phyloP scores from a whole-genome alignment of 2,329 filamentous ascomycete species.

The Beauveria bassiana region DNA sequence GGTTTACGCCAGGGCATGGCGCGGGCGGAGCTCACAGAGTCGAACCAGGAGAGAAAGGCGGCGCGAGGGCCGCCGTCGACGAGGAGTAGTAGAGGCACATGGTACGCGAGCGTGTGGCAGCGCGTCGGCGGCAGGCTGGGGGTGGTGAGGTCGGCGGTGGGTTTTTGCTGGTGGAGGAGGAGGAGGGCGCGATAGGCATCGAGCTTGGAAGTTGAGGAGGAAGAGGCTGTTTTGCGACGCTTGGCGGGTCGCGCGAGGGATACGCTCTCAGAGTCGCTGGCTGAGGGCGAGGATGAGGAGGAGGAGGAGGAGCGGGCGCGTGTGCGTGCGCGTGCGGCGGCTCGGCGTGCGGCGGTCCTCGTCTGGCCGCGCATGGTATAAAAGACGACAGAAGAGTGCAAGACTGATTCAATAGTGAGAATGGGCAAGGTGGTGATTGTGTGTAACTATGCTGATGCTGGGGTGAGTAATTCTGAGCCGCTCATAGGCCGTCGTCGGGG shows the following conservation, averaged over 20 bases:
- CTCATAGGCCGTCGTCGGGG: neutral
- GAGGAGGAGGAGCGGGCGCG: neutral
- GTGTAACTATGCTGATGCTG: too few relatives aligned
- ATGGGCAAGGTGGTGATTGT: neutral
- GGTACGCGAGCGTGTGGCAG: slow-evolving; percentile 36
- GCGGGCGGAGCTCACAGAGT: slow-evolving; percentile 36
- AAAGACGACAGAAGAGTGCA: too few relatives aligned
- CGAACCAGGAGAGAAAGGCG: slow-evolving; percentile 44
- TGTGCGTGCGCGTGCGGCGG: neutral
- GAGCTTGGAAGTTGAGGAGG: neutral
- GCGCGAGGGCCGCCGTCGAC: slow-evolving; percentile 23
- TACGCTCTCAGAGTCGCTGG: neutral
- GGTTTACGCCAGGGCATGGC: slow-evolving; percentile 52
- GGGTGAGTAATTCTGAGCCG: neutral
- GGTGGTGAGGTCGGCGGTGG: neutral
- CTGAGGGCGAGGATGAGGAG: neutral
- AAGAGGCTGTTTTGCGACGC: slow-evolving; percentile 6
- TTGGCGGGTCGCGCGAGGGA: slow-evolving; percentile 1
- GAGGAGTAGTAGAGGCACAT: slow-evolving; percentile 39
- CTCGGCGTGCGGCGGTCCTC: neutral
- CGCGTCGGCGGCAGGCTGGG: slow-evolving; percentile 13
- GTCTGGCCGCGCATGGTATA: neutral
- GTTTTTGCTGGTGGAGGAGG: neutral
- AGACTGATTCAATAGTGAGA: neutral
- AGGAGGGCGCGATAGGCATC: neutral